These are phyloP conservation scores for Corynespora cassiicola DNA, from an alignment of 2,329 filamentous ascomycete genomes.

Conservation along the genomic window DNA sequence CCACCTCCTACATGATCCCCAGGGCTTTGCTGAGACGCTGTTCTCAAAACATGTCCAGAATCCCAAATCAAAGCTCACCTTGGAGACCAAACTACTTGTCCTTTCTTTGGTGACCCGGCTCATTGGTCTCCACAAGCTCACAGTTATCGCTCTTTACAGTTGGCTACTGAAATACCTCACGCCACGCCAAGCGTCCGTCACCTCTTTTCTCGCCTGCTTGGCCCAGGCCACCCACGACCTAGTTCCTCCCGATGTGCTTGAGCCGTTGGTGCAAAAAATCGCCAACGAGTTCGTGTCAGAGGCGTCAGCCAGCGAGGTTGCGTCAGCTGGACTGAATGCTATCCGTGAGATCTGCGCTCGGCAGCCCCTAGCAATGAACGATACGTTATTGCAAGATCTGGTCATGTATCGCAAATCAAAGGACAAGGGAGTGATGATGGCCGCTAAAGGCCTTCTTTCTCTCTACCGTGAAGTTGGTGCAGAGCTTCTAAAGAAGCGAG, in stretches of 20 bases:
- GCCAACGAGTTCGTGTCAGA: constrained; percentile 98
- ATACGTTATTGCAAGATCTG: constrained; percentile 93
- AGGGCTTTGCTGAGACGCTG: constrained; percentile 88
- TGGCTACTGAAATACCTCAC: constrained; percentile 93
- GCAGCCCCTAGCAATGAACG: constrained; percentile 94
- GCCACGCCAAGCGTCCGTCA: constrained; percentile 86
- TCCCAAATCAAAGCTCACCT: constrained; percentile 79
- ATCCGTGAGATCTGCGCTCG: constrained; percentile 93
- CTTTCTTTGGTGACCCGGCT: constrained; percentile 89
- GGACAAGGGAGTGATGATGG: constrained; percentile 99
- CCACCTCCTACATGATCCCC: constrained; percentile 91
- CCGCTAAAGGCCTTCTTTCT: constrained; percentile 87
- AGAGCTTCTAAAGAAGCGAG: constrained; percentile 85
- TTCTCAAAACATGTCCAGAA: constrained; percentile 93
- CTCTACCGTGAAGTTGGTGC: constrained; percentile 92
- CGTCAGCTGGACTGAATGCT: constrained; percentile 88
- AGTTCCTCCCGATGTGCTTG: constrained; percentile 89
- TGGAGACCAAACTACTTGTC: constrained; percentile 90
- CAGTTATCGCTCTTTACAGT: constrained; percentile 88
- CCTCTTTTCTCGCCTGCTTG: constrained; percentile 88
- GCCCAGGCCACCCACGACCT: constrained; percentile 91
- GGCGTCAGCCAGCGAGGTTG: constrained; percentile 87
- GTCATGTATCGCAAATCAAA: constrained; percentile 97
- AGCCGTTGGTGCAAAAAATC: constrained; percentile 92
- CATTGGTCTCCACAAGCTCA: constrained; percentile 91